A percentile compares a stretch with the other conserved stretches of the same genome.
Evolutionary conservation across 192 early-diverging fungal genomes (phyloP).

Genomic region (Backusella australiensis): DNA sequence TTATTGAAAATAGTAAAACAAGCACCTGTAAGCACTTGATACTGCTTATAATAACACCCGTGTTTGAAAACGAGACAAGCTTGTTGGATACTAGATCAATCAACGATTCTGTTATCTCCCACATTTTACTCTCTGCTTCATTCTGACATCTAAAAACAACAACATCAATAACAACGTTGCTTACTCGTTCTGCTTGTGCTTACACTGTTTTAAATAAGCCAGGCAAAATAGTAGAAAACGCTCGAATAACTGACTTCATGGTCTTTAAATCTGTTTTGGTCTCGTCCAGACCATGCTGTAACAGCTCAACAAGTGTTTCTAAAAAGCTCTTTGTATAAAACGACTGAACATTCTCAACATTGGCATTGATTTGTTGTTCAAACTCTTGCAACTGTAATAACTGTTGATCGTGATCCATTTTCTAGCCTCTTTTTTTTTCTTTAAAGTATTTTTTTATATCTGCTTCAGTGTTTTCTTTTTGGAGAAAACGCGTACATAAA

Average conservation of each 20-base stretch:
- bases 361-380: constrained; percentile 19
- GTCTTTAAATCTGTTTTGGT: constrained; percentile 13
- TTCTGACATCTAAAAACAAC: constrained; percentile 31
- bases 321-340: constrained; percentile 35
- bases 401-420: constrained; percentile 26
- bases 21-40: constrained; percentile 39
- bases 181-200: background rate
- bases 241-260: constrained; percentile 24
- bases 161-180: too few species aligned
- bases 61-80: constrained; percentile 24
- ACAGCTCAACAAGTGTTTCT: constrained; percentile 18
- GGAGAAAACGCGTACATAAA: background rate
- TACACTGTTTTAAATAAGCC: constrained; percentile 35
- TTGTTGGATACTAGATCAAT: constrained; percentile 21
- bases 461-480: background rate
- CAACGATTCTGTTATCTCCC: constrained; percentile 21
- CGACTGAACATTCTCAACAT: constrained; percentile 18
- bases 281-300: constrained; percentile 8
- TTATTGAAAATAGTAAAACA: constrained; percentile 28
- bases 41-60: constrained; percentile 32
- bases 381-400: constrained; percentile 21
- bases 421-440: background rate
- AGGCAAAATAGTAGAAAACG: constrained; percentile 32
- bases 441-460: background rate
- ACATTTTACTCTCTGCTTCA: constrained; percentile 31